Evolutionary conservation across 1,139 yeast genomes (phyloP), one percentile per base, ranked within the genome.

Genomic region (Magnusiomyces sp.): DNA sequence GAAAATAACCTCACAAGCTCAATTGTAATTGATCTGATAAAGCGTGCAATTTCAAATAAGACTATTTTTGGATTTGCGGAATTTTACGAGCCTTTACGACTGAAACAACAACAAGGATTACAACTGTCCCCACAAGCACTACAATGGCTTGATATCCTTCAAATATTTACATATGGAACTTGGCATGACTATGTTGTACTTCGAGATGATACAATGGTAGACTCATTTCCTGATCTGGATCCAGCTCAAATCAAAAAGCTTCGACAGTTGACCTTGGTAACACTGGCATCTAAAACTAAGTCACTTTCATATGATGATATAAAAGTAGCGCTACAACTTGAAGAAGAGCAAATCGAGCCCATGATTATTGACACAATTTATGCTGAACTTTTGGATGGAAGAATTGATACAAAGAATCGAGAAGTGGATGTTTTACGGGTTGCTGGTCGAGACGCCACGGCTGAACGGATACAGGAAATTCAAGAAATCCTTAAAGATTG

Each of bases 291-390:
- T 2, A 27, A 46, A 5, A 39, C 49, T 17, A 52, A 53, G 23
- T 45, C 47, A 14, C 46, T 58, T n/a, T 47, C 48, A 27, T 58
- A 55, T 45, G 20, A 23, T 32, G 51, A 47, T 9, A 51, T 53
- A 29, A 47, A 49, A 34, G 43, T 41, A 1, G 46, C 50, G 17
- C 47, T 58, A 20, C 58, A 56, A 47, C 55, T 16, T 50, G 50
- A 2, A 14, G 52, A 49, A 6, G 49, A 42, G 27, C 40, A 50
- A n/a, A 54, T 63, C 7, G 67, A 62, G 51, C 51, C 52, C 29
- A 50, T 57, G 23, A 55, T 62, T 11, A 52, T 63, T 32, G 57
- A 57, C 11, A 57, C 62, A 13, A 54, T 63, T 4, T 58, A 58
- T 40, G 53, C 51, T 29, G 64, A 62, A 5, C 53, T 53, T 29